Evolutionary conservation across 495 filamentous ascomycete species (phyloP), one percentile per base, ranked within the genome.

Genomic region (Podospora conica): DNA sequence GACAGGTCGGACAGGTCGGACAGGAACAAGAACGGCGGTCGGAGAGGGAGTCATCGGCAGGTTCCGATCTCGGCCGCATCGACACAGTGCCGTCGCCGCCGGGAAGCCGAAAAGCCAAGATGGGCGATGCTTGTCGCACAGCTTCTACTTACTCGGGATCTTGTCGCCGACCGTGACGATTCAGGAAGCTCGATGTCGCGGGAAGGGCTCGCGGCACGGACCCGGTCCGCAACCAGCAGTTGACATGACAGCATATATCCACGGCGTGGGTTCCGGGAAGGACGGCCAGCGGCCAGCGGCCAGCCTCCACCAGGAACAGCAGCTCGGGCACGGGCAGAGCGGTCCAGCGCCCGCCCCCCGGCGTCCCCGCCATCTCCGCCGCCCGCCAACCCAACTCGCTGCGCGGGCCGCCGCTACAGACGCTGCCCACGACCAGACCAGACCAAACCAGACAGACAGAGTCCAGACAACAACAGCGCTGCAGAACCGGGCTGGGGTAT

Each of bases 21-120:
- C 25, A 3, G 18, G 40, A 18, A 48, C 40, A 48, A 18, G 40
- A 48, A 48, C n/a, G 40, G 40, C 40, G 40, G 40, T 48, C 55
- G 55, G 25, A 21, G 15, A 57, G n/a, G n/a, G 10, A 21, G 10
- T 53, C 68, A 27, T 65, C 72, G 72, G 70, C 60, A 70, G 65
- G 54, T 71, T 74, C 72, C 72, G 72, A 74, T 73, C 68, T 74
- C 72, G 72, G 40, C 40, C 40, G 40, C 40, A 48, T 48, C 55
- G 23, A n/a, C 23, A 23, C 55, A 21, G 55, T 27, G 55, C 7
- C 9, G n/a, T n/a, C n/a, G n/a, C n/a, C n/a, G n/a, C n/a, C n/a
- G n/a, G n/a, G n/a, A n/a, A n/a, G n/a, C n/a, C n/a, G n/a, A n/a
- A n/a, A n/a, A n/a, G n/a, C n/a, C n/a, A n/a, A n/a, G 58, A 20